A percentile compares a stretch with the other conserved stretches of the same genome.
phyloP scores from a whole-genome alignment of 208 protist species.

The Leishmania major region DNA sequence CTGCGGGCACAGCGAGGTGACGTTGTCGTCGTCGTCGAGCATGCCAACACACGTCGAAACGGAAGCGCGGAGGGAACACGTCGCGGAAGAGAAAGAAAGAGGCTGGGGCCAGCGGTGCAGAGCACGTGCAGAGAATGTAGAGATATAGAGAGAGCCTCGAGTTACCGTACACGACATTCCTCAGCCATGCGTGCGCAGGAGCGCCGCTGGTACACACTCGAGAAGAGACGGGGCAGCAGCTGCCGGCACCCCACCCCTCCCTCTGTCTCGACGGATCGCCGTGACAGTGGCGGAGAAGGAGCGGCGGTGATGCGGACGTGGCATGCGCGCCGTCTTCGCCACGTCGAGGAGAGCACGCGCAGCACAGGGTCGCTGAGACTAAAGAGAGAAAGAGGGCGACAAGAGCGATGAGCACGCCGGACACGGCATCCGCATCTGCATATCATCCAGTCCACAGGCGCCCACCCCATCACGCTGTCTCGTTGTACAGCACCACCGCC shows the following conservation, averaged over 20 bases:
- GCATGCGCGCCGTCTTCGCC: not conserved
- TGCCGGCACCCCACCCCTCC: not conserved
- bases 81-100: not conserved
- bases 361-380: not conserved
- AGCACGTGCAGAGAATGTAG: not conserved
- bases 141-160: not conserved
- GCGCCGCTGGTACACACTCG: not conserved
- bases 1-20: not conserved
- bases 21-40: not conserved
- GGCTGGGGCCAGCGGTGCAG: not conserved
- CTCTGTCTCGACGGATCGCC: not conserved
- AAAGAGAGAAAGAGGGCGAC: not conserved
- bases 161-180: not conserved
- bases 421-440: not conserved
- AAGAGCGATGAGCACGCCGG: not conserved
- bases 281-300: not conserved
- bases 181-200: not conserved
- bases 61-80: not conserved
- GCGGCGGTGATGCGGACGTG: not conserved
- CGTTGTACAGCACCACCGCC: slow-evolving; percentile 29
- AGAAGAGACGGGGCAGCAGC: not conserved
- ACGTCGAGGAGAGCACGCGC: not conserved
- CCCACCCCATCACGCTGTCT: not conserved
- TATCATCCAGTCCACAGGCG: not conserved
- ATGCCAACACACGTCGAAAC: not conserved